Evolutionary conservation across 768 basidiomycete species (phyloP).

Genomic region (Saitozyma sp.): DNA sequence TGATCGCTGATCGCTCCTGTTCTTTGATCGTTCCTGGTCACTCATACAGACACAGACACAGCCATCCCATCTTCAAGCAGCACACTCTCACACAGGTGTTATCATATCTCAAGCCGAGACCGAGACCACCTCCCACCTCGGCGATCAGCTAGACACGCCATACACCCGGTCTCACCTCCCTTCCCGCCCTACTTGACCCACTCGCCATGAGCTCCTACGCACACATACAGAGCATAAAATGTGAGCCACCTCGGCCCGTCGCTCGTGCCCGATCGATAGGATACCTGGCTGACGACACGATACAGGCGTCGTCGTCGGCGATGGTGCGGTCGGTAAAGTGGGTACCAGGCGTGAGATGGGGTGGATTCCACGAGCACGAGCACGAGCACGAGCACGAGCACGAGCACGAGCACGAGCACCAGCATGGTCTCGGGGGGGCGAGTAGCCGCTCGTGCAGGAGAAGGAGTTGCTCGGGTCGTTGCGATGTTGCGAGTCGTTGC

Average conservation of each 20-base stretch:
- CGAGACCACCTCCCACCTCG: too few relatives aligned
- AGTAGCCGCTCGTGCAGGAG: too few relatives aligned
- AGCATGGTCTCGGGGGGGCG: background rate
- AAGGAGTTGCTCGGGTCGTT: background rate
- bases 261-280: background rate
- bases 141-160: too few relatives aligned
- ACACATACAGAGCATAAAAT: slow-evolving; percentile 14
- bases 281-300: background rate
- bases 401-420: background rate
- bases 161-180: too few relatives aligned
- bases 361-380: too few relatives aligned
- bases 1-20: too few relatives aligned
- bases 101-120: too few relatives aligned
- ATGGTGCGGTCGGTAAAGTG: slow-evolving; percentile 98
- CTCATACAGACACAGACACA: too few relatives aligned
- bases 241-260: background rate
- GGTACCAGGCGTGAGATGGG: slow-evolving; percentile 34
- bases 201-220: background rate
- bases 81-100: too few relatives aligned
- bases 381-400: too few relatives aligned
- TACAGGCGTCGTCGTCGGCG: slow-evolving; percentile 93
- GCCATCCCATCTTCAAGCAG: too few relatives aligned
- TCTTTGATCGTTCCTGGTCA: too few relatives aligned
- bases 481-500: background rate
- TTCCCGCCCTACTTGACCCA: background rate